A percentile compares a stretch with the other conserved stretches of the same genome.
These are phyloP conservation scores for Senna tora DNA, from an alignment of 306 rosid species.

Conservation along the genomic window DNA sequence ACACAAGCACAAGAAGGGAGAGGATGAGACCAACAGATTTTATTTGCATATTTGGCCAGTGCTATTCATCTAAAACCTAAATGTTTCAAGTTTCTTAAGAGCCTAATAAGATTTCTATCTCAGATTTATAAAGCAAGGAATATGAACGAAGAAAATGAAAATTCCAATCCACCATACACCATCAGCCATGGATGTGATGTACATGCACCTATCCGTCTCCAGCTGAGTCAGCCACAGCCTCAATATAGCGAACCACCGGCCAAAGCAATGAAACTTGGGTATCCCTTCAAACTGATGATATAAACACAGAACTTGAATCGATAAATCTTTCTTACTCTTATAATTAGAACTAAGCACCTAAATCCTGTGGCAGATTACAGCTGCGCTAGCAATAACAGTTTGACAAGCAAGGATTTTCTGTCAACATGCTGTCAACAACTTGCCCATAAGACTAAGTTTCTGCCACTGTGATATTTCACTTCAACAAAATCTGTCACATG, in stretches of 20 bases:
- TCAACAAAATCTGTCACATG: constrained; percentile 39
- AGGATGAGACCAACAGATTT: constrained; percentile 3
- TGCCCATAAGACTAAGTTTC: constrained; percentile 38
- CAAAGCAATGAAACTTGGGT: constrained; percentile 67
- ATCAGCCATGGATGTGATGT: constrained; percentile 48
- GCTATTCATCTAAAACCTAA: constrained; percentile 29
- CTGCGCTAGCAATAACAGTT: constrained; percentile 54
- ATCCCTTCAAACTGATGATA: constrained; percentile 39
- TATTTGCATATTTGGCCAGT: not conserved
- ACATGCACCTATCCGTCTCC: constrained; percentile 58
- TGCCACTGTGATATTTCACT: constrained; percentile 40
- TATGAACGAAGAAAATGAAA: constrained; percentile 41
- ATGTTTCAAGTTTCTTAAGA: constrained; percentile 17
- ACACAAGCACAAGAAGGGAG: not conserved
- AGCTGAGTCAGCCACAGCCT: constrained; percentile 76
- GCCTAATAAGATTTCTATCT: constrained; percentile 35
- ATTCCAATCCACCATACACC: constrained; percentile 40
- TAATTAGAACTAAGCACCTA: constrained; percentile 10
- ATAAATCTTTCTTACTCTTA: not conserved
- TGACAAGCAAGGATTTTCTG: constrained; percentile 23
- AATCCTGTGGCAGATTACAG: constrained; percentile 64
- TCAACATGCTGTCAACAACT: constrained; percentile 38
- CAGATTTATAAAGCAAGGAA: constrained; percentile 59
- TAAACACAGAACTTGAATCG: constrained; percentile 3
- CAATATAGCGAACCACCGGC: constrained; percentile 51